Base-by-base conservation (phyloP, 257 asterid species). In the Ocimum tenuiflorum region DNA sequence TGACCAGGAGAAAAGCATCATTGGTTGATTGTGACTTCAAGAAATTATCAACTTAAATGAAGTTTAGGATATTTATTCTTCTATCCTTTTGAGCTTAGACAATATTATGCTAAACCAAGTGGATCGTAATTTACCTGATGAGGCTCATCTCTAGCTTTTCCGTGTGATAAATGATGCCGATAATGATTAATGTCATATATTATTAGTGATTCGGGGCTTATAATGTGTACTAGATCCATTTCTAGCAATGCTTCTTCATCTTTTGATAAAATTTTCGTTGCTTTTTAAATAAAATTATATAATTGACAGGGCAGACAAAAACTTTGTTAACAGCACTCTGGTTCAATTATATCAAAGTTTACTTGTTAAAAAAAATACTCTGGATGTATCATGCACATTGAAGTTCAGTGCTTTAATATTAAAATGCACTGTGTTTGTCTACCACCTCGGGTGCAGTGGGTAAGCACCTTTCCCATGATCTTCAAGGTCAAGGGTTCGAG, bases 51-150 rank as follows among this genome's bases (percentile, higher is more conserved):
- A 48, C 47, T 52, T 60, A 27, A 9, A 15, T 48, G 38, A 63
- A 24, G 56, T 50, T 36, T 52, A 9, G 42, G 60, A 41, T 66
- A 15, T 29, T 68, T 67, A 52, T 48, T 50, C 46, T 56, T 76
- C 31, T 43, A 45, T 27, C n/a, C 22, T 36, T 55, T 36, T 36
- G 23, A 45, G 57, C 56, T 68, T 69, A 35, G 19, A 58, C 7
- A 8, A 38, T 36, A 38, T 58, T 6, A n/a, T 36, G 1, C 64
- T 59, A 36, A 36, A 19, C 27, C 35, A 38, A 38, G 65, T 36
- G 11, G 33, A 27, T 9, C 5, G n/a, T 29, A n/a, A 13, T 29
- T 27, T 14, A 9, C 61, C 2, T 14, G 61, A n/a, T 54, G 22
- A 31, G 27, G 46, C 39, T 59, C 35, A 59, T 59, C 31, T 38